Base-by-base conservation (phyloP, 2,329 filamentous ascomycete genomes). In the Sporothrix dimorphospora region DNA sequence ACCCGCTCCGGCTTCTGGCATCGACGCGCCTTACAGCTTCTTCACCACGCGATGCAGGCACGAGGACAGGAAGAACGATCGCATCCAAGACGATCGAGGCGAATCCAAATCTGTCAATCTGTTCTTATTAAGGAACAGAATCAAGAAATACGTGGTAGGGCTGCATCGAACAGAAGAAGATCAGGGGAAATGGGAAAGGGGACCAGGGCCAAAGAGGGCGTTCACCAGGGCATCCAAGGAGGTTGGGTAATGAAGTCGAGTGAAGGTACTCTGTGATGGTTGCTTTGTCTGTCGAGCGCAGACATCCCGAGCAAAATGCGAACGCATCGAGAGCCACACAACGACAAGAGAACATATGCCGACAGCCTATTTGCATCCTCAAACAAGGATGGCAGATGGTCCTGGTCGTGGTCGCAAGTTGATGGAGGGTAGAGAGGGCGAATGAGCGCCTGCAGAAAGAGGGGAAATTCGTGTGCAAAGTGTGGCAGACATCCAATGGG, bases 371-470 rank as follows among this genome's bases (percentile, higher is more conserved):
- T 65, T 45, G 4, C 59, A 65, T 45, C 59, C 42, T 3, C 63
- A 49, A 66, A 34, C 42, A 34, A n/a, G 63, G 38, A 16, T 40
- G 24, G 24, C 38, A 40, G 27, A 5, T 8, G 4, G 57, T 63
- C 57, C 3, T 42, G 11, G 38, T 27, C 38, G 59, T 45, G 38
- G 59, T 65, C 59, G 24, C 53, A 49, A 8, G 19, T 21, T 59
- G 63, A 69, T 68, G 70, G 70, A 68, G 63, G 63, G 63, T 61
- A 51, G 70, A n/a, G 40, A 47, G 63, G 63, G 38, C 70, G 51
- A 69, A 72, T 72, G 63, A 72, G 42, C 21, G 27, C 40, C 34
- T 45, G 40, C 49, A 51, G 51, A 68, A 67, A 68, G 45, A 53
- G 45, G 45, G 59, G 59, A 49, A 47, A 49, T 21, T 16, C 16